Base-by-base conservation (phyloP, 352 stramenopile genomes). In the Phytophthora crassamura region DNA sequence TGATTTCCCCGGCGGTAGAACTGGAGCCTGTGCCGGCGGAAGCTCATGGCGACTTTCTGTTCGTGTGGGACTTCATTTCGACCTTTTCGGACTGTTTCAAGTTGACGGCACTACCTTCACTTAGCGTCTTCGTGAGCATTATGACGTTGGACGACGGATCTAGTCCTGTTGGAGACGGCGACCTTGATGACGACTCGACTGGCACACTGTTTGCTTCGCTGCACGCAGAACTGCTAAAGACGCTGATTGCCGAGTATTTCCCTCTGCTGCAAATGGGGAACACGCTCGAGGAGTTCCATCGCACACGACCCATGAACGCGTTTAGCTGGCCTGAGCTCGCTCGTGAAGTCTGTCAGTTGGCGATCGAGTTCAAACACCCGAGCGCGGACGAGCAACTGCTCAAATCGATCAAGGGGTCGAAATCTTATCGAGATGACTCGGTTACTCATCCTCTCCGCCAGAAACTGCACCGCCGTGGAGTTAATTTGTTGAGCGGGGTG, bases 241-340 rank as follows among this genome's bases (percentile, higher is more conserved):
- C 54, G 22, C 38, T 93, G 28, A 46, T 91, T 25, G 52, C 57
- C 3, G 85, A 93, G 38, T 90, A 89, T 67, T 91, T 91, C 20
- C 83, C 83, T 2, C 40, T 86, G 18, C 64, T 93, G 32, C 83
- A 91, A 70, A 83, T 86, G 67, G 85, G 83, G 8, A 90, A 78
- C 16, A 86, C 67, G 2, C 43, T 91, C 33, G 82, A 91, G 18
- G 85, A 93, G 30, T 92, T 93, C 38, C 76, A 88, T 54, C 75
- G 80, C 22, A 90, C 84, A 2, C 75, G 87, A 15, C 87, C 87
- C 9, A 74, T 95, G 52, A 95, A 94, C 42, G 52, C 71, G 10
- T 78, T 94, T 60, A 93, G 73, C 12, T 95, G 87, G 87, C 83
- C 85, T n/a, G 87, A 95, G 74, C 54, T 94, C 34, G 84, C 79